Base-by-base conservation (phyloP, 2,329 filamentous ascomycete genomes). In the Colletotrichum noveboracense region DNA sequence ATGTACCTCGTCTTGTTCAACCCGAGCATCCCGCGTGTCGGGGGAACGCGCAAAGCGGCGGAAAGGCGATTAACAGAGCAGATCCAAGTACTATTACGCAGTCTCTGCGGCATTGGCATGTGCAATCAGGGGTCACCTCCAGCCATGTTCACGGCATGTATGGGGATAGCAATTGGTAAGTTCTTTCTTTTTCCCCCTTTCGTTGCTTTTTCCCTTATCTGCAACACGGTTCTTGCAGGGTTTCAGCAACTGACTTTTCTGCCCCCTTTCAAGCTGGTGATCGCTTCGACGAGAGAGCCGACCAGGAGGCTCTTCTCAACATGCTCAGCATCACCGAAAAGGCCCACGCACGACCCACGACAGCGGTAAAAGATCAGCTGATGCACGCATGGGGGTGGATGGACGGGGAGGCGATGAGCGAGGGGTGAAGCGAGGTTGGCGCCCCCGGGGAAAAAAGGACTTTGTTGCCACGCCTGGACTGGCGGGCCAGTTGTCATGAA, bases 61-160 rank as follows among this genome's bases (percentile, higher is more conserved):
- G 78, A 81, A 28, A 82, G 82, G 67, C 65, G 62, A 14, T 70
- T 78, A 8, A 79, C 89, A 82, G 80, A 86, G 60, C 83, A 85
- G 18, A 87, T 90, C 14, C 84, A 88, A 74, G 76, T 80, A 9
- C 84, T 90, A 30, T 86, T 93, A 3, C 85, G 89, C 18, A 84
- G 87, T 26, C 83, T 93, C 6, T 93, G 91, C 76, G 91, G 91
- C 3, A 92, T 92, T 61, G 91, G 90, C 2, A 80, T 90, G n/a
- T 89, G 88, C 43, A 93, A 93, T 79, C 84, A 88, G 52, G 87
- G 87, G 82, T 90, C 87, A 2, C 88, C 91, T 36, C 90, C 91
- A 0, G 87, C 87, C 58, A 87, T 91, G 83, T 91, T 92, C 73
- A 89, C 89, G 3, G 88, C 89, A 0, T 90, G 87, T 26, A 89